Conservation (phyloP, 148 eudicot genomes). For the Camellia lanceoleosa region DNA sequence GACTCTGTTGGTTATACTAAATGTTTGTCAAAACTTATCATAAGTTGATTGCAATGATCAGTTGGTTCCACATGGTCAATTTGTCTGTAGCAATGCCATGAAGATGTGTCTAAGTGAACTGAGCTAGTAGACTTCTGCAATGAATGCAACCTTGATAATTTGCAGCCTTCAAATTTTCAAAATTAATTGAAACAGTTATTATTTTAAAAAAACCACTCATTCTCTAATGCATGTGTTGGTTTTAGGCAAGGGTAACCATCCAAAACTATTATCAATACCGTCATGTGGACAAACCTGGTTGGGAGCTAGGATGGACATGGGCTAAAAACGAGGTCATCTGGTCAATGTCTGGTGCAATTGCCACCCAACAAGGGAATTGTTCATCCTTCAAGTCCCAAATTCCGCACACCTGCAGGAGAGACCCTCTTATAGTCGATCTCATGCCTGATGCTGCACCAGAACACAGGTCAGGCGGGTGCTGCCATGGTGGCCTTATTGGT, state of each 20-base stretch:
- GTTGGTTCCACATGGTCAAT: background rate
- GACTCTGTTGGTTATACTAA: no score
- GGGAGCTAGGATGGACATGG: constrained; percentile 42
- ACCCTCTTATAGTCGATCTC: constrained; percentile 34
- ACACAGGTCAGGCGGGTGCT: constrained; percentile 29
- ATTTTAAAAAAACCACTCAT: background rate
- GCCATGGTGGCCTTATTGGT: constrained; percentile 35
- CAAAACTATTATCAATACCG: constrained; percentile 44
- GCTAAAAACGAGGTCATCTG: background rate
- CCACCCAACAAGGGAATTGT: constrained; percentile 36
- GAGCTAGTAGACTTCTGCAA: no score
- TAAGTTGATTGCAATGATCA: background rate
- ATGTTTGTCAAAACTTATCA: background rate
- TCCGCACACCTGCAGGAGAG: constrained; percentile 36
- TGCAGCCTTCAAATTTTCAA: background rate
- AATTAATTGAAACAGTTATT: background rate
- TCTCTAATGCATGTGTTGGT: background rate
- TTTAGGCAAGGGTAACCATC: constrained; percentile 43
- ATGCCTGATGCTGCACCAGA: constrained; percentile 23
- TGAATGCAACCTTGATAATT: no score
- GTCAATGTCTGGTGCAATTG: constrained; percentile 38
- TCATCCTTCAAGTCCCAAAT: constrained; percentile 21
- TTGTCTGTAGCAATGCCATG: background rate
- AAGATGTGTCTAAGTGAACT: no score
- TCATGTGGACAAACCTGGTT: constrained; percentile 34